Evolutionary conservation across 2,329 filamentous ascomycete species (phyloP), one percentile per base, ranked within the genome.

Genomic region (Talaromyces sp.): DNA sequence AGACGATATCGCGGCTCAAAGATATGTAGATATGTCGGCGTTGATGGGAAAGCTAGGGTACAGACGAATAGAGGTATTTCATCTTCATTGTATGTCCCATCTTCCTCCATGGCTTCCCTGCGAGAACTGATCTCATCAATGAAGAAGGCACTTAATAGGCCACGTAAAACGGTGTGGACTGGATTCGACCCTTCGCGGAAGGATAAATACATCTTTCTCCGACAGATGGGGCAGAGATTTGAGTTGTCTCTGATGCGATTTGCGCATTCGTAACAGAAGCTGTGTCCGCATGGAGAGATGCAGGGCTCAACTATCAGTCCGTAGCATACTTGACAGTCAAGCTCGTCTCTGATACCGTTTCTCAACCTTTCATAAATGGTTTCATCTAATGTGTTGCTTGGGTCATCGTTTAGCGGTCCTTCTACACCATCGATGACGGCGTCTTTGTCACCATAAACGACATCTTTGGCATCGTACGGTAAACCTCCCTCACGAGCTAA

Each of bases 291-390:
- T 1, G 84, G 80, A 0, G 90, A 95, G 0, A 91, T 96, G 53
- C 92, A 78, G 0, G 92, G 91, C 61, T 96, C 89, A 60, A 91
- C 77, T 70, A 93, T 88, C 21, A 95, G 73, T 40, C 85, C 83
- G 70, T 93, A 95, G 73, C 92, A 96, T 59, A 96, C 85, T 66
- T 94, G 89, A 64, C 92, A 97, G 67, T 96, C 91, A 67, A 95
- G 78, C 69, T 96, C 91, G 15, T 79, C 78, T 60, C 86, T 83
- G 2, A 84, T 79, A 1, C 79, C 76, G 25, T 87, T 81, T 64
- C 84, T 84, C 13, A 94, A 69, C 35, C 78, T 78, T 25, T 80
- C 74, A 28, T 91, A 73, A 8, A 86, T 66, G 8, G 67, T 70
- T 4, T 67, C 63, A 60, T 88, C 84, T 45, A 59, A 3, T 22